These are phyloP conservation scores for Priceomyces castillae DNA, from an alignment of 805 yeast species.

Conservation along the genomic window DNA sequence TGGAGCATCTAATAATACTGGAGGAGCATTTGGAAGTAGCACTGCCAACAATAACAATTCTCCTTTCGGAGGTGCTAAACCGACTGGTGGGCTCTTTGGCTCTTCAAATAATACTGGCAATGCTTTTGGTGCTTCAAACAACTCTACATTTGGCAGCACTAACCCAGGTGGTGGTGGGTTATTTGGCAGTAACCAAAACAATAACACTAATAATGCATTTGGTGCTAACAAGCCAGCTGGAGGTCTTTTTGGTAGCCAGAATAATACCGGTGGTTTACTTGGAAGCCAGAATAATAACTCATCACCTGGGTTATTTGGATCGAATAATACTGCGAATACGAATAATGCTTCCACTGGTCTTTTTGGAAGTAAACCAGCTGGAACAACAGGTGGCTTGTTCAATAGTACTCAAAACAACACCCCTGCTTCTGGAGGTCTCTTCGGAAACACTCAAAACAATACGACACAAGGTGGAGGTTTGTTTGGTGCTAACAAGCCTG, in stretches of 20 bases:
- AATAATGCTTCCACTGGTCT: slow-evolving; percentile 14
- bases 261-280: slow-evolving; percentile 15
- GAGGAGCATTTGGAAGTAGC: slow-evolving; percentile 12
- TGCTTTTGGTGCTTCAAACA: slow-evolving; percentile 32
- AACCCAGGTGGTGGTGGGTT: slow-evolving; percentile 15
- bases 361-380: slow-evolving; percentile 62
- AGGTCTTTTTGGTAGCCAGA: slow-evolving; percentile 22
- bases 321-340: slow-evolving; percentile 18
- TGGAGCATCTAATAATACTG: slow-evolving; percentile 14
- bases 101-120: slow-evolving; percentile 9
- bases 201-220: slow-evolving; percentile 19
- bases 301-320: slow-evolving; percentile 25
- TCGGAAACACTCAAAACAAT: slow-evolving; percentile 13
- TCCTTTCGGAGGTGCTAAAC: slow-evolving; percentile 35
- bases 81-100: slow-evolving; percentile 8
- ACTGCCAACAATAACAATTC: slow-evolving; percentile 18
- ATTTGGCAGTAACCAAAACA: slow-evolving; percentile 16
- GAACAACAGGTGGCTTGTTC: slow-evolving; percentile 22
- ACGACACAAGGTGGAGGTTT: slow-evolving; percentile 26
- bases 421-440: slow-evolving; percentile 22
- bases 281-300: slow-evolving; percentile 8
- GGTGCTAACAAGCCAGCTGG: slow-evolving; percentile 20
- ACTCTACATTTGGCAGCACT: slow-evolving; percentile 12
- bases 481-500: slow-evolving; percentile 12
- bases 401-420: slow-evolving; percentile 32